These are phyloP conservation scores for Dothiorella sarmentorum DNA, from an alignment of 2,329 filamentous ascomycete genomes.

Conservation along the genomic window DNA sequence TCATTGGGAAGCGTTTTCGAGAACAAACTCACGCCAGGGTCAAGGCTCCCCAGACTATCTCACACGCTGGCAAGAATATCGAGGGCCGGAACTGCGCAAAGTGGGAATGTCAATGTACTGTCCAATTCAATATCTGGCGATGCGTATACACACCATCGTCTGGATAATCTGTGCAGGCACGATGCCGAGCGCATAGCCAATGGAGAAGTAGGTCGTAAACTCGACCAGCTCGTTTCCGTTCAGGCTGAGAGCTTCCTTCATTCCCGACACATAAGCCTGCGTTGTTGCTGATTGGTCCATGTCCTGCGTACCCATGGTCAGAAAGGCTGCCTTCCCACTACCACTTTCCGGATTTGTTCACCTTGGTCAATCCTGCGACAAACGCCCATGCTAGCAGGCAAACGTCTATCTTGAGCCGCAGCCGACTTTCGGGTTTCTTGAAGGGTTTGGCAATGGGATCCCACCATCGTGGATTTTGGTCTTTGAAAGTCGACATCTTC, in stretches of 20 bases:
- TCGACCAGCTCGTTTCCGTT: conserved; percentile 21
- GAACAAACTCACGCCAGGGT: conserved; percentile 16
- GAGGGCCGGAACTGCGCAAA: conserved; percentile 9
- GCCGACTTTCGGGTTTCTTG: conserved; percentile 16
- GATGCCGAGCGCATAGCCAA: conserved; percentile 9
- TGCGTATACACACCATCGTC: conserved; percentile 20
- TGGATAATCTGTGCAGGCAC: conserved; percentile 18
- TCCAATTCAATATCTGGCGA: conserved; percentile 4
- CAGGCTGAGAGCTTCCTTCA: conserved; percentile 21
- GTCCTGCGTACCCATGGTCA: conserved; percentile 48
- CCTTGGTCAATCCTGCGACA: conserved; percentile 25
- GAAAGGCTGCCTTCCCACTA: conserved; percentile 53
- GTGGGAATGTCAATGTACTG: conserved; percentile 12
- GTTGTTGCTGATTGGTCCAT: conserved; percentile 53
- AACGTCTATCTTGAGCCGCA: conserved; percentile 19
- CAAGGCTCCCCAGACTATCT: conserved; percentile 19
- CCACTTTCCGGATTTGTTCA: conserved; percentile 62
- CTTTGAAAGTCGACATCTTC: not conserved
- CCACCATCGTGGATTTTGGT: not conserved
- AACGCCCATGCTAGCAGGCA: conserved; percentile 21
- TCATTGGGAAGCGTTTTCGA: not conserved
- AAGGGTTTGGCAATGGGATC: conserved; percentile 15
- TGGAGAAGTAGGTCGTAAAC: conserved; percentile 19
- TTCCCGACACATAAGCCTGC: conserved; percentile 21
- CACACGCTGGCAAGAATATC: conserved; percentile 16